Conservation (phyloP, 345 rosid species). For the Murraya koenigii region DNA sequence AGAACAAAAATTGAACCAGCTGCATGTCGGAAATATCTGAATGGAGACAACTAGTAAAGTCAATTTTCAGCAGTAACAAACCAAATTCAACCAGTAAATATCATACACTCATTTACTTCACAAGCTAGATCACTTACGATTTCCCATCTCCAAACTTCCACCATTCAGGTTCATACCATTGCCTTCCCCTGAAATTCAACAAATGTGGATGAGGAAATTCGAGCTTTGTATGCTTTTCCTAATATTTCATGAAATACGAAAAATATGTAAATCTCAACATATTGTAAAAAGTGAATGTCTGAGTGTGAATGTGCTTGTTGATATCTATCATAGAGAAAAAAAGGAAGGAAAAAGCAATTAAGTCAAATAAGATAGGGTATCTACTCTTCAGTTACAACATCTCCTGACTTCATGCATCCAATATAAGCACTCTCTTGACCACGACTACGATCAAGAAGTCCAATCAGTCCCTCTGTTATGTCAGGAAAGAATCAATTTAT, state of each 20-base stretch:
- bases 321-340: conserved; percentile 1
- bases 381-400: conserved; percentile 72
- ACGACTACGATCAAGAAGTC: conserved; percentile 63
- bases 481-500: conserved; percentile 14
- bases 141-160: conserved; percentile 95
- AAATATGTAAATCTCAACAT: neutral
- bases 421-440: conserved; percentile 75
- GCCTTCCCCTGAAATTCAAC: conserved; percentile 61
- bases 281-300: neutral
- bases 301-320: neutral
- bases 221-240: neutral
- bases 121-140: conserved; percentile 65
- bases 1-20: conserved; percentile 65
- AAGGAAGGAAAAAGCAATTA: neutral
- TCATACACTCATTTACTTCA: neutral
- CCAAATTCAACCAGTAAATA: neutral
- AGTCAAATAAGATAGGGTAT: conserved; percentile 14
- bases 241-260: neutral
- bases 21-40: conserved; percentile 93
- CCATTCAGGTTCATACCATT: conserved; percentile 98
- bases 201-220: neutral
- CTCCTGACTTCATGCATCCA: conserved; percentile 99
- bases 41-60: conserved; percentile 13
- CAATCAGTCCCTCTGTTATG: conserved; percentile 71
- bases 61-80: neutral